Base-by-base conservation (phyloP, 495 filamentous ascomycete genomes). In the Penicillium silybi region DNA sequence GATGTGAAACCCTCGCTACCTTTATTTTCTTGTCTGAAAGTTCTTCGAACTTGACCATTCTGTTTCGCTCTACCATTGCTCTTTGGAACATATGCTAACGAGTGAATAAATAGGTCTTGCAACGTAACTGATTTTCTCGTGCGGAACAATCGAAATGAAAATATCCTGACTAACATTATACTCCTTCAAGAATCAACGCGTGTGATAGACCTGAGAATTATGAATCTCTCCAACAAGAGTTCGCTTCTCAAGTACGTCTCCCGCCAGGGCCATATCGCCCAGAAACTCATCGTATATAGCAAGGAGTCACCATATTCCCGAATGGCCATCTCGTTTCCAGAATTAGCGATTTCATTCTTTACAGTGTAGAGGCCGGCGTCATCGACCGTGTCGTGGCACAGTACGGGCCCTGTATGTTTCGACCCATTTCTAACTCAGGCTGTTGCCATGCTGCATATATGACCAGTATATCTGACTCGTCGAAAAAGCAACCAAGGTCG, bases 1-100 rank as follows among this genome's bases (percentile, higher is more conserved):
- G 91, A 95, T 96, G 91, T 92, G 85, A 93, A 80, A 77, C 82
- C 85, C 89, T 85, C 89, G 91, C 91, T 96, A 96, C 91, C 91
- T 96, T 85, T 81, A 63, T 77, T 79, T 77, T 71, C 78, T 83
- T 85, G 86, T 95, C 91, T 96, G 91, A 95, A 41, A 46, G 20
- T 48, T 48, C 41, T 56, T 41, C 18, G 41, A 53, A 46, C 50
- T 58, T 43, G 8, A 45, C 20, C 27, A 47, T 54, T 34, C 15
- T 50, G 22, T 45, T 46, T 53, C 46, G 40, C 45, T 42, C 40
- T 44, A 11, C 34, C 22, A 18, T 45, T 52, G 25, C 41, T 59
- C 32, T 18, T 38, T 11, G 17, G 15, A 37, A 55, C 48, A 38
- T 8, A 29, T 51, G 48, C 48, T 51, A 51, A 51, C 20, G 19